Evolutionary conservation across 768 basidiomycete species (phyloP).

Genomic region (Nevesoporus exiguus): DNA sequence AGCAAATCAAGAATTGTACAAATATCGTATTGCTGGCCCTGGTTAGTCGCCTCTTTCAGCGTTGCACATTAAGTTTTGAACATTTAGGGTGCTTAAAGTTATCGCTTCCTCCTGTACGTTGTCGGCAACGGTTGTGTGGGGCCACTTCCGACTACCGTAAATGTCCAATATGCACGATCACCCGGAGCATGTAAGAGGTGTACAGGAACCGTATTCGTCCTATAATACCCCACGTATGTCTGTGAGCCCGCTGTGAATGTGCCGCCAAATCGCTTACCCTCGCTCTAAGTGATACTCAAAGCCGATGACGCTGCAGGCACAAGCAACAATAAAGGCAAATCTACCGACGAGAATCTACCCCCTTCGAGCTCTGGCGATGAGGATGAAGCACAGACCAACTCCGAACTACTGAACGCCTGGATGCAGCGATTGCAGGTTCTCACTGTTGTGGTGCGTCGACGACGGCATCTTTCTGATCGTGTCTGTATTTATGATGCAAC

Average conservation of each 20-base stretch:
- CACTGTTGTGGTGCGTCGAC: conserved; percentile 26
- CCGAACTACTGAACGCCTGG: conserved; percentile 25
- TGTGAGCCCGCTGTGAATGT: not conserved
- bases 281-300: not conserved
- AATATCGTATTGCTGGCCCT: not conserved
- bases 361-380: not conserved
- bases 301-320: conserved; percentile 5
- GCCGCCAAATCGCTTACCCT: not conserved
- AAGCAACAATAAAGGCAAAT: conserved; percentile 1
- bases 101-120: not conserved
- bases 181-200: not conserved
- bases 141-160: not conserved
- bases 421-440: conserved; percentile 27
- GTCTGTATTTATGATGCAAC: not conserved
- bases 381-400: conserved; percentile 9
- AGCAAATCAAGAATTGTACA: no score
- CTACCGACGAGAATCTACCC: not conserved
- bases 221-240: conserved; percentile 18
- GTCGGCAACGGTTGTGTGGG: not conserved
- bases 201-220: conserved; percentile 2
- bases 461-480: not conserved
- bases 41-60: conserved; percentile 10
- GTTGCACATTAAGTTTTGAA: not conserved
- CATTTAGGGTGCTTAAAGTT: not conserved
- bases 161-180: not conserved